phyloP scores from a whole-genome alignment of 1,139 yeast species.

The Groenewaldozyma sp. region DNA sequence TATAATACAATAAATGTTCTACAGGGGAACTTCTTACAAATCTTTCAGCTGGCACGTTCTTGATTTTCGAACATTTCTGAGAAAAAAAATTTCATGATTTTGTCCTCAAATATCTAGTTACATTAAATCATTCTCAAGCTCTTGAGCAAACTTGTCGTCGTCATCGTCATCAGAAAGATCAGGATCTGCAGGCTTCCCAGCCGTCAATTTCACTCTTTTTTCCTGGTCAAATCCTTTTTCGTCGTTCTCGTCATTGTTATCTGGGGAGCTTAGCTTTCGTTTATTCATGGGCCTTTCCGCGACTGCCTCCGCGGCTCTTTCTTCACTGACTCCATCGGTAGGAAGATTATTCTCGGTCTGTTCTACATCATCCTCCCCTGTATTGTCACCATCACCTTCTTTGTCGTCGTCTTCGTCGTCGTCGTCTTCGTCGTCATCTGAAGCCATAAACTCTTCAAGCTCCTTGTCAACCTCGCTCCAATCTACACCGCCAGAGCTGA shows the following conservation, averaged over 20 bases:
- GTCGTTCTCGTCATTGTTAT: slow-evolving; percentile 18
- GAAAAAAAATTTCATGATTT: too few species aligned
- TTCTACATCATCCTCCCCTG: slow-evolving; percentile 18
- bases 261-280: slow-evolving; percentile 11
- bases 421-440: slow-evolving; percentile 25
- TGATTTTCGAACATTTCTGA: too few species aligned
- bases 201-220: slow-evolving; percentile 14
- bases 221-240: slow-evolving; percentile 28
- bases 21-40: too few species aligned
- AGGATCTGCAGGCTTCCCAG: too few species aligned
- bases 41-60: too few species aligned
- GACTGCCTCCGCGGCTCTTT: not conserved
- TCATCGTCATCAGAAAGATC: slow-evolving; percentile 20
- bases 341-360: slow-evolving; percentile 14
- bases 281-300: not conserved
- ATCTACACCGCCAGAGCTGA: slow-evolving; percentile 29
- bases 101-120: slow-evolving; percentile 7
- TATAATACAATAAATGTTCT: too few species aligned
- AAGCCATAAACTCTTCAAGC: slow-evolving; percentile 30
- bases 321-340: too few species aligned
- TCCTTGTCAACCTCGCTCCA: slow-evolving; percentile 33
- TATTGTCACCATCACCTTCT: slow-evolving; percentile 13
- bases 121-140: slow-evolving; percentile 26
- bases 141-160: slow-evolving; percentile 35
- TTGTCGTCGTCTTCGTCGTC: slow-evolving; percentile 12